Base-by-base conservation (phyloP, 129 eudicot genomes). In the Escallonia rubra region DNA sequence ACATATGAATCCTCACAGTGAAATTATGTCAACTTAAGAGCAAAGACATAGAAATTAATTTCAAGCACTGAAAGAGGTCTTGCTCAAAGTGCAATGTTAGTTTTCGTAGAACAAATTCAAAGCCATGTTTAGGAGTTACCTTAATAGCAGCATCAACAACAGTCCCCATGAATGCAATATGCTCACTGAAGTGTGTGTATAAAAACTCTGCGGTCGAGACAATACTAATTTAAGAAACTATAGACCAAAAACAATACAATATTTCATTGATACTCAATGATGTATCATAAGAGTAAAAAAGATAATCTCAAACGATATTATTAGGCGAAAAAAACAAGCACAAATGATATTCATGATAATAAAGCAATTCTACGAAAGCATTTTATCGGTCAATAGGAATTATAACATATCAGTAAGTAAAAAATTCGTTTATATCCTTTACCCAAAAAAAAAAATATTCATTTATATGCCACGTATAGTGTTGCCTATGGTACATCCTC, bases 161-260 rank as follows among this genome's bases (percentile, higher is more conserved):
- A 50, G 84, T 80, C 68, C 86, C 84, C 94, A 86, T 86, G 74
- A 59, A 43, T 66, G 43, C 46, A 14, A 2, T 23, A 23, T 23
- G 34, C 67, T 79, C 59, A 61, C 64, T 38, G 41, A 48, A 13
- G 65, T 56, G 57, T 67, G 47, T 72, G 44, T 65, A 46, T 68
- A 57, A 41, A 57, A 41, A 57, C 38, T 44, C 83, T 79, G 76
- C 83, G 59, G 50, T 63, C 63, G 63, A 67, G 64, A 64, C 59
- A 70, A 64, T 44, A 4, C 66, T 13, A 44, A 62, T 44, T 43
- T 2, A 43, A 44, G 7, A 62, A 8, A 43, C 8, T n/a, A 43
- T 3, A 2, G 11, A 62, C 50, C 53, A 39, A 42, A 43, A 41
- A 6, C 3, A 43, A 62, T 23, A 62, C 6, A 62, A 62, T 50